Base-by-base conservation (phyloP, 352 stramenopile species). In the Phytophthora ramorum region DNA sequence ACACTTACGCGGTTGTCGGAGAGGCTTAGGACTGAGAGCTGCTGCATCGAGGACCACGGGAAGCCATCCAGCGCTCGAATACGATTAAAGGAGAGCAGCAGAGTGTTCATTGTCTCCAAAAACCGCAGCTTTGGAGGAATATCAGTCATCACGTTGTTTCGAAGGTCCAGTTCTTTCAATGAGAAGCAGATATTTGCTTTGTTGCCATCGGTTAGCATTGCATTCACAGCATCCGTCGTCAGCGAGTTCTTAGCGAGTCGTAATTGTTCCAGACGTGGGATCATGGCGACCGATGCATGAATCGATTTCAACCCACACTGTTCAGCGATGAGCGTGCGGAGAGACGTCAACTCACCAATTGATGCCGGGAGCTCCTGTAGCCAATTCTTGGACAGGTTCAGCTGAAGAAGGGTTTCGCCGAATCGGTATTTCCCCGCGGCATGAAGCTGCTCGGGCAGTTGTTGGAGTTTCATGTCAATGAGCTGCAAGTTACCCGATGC, bases 161-260 rank as follows among this genome's bases (percentile, higher is more conserved):
- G 76, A 10, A 94, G 51, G 73, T 94, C 85, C 28, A 94, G 55
- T 41, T 94, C 83, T 48, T 90, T 85, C 34, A 94, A 54, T 34
- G 80, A 79, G 3, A 64, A 64, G 53, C 66, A 78, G 17, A 90
- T 45, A 10, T 60, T 71, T 14, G 75, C 60, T 46, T 52, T 37
- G 16, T 45, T 59, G 37, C 69, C 70, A 1, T 47, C 57, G 19
- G 22, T 38, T 17, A 93, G 73, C 46, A 91, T 63, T 0, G 38
- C 51, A 61, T 91, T 73, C 3, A 95, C 24, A 20, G 77, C 73
- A 10, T 79, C 63, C 0, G 79, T 67, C 7, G 83, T 90, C 16
- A 96, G 65, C n/a, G 68, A 67, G 35, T 96, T 96, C 60, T 96
- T 94, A 40, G 81, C 73, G n/a, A 94, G 16, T 12, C 79, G 77